A percentile compares a stretch with the other conserved stretches of the same genome.
These are phyloP conservation scores for Jatropha podagrica DNA, from an alignment of 441 rosid genomes.

Conservation along the genomic window DNA sequence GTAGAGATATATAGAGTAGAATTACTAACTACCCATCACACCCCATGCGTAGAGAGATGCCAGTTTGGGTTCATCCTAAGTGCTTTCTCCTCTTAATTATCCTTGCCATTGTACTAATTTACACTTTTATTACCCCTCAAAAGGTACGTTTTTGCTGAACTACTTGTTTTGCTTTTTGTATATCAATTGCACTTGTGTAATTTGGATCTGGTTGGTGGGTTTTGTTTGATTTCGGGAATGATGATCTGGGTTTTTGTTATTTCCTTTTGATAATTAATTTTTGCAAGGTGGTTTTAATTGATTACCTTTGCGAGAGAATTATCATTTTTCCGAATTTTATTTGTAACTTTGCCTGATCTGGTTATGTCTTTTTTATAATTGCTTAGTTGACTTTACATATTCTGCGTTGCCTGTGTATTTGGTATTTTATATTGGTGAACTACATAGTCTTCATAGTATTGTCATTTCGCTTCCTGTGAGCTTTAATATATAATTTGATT, in stretches of 20 bases:
- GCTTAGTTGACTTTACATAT: background rate
- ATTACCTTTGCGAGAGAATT: background rate
- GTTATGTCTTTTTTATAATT: no score
- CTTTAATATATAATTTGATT: background rate
- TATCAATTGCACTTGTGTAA: background rate
- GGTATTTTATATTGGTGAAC: background rate
- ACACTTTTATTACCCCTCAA: slow-evolving; percentile 38
- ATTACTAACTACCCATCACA: background rate
- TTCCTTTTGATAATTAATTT: background rate
- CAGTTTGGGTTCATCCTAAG: slow-evolving; percentile 57
- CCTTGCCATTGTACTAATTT: slow-evolving; percentile 51
- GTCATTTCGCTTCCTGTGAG: background rate
- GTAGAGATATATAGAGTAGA: background rate
- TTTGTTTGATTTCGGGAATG: slow-evolving; percentile 11
- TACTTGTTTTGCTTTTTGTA: background rate
- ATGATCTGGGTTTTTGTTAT: background rate
- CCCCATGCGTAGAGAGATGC: slow-evolving; percentile 60
- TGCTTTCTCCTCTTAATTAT: slow-evolving; percentile 49
- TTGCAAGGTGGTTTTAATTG: background rate
- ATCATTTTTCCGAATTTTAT: background rate
- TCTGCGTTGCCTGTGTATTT: background rate
- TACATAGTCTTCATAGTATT: background rate
- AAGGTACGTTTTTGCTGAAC: slow-evolving; percentile 36
- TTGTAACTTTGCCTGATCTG: background rate
- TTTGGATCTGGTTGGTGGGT: slow-evolving; percentile 29